phyloP scores from a whole-genome alignment of 2,329 filamentous ascomycete species.

The Torrubiellomyces zombiae region DNA sequence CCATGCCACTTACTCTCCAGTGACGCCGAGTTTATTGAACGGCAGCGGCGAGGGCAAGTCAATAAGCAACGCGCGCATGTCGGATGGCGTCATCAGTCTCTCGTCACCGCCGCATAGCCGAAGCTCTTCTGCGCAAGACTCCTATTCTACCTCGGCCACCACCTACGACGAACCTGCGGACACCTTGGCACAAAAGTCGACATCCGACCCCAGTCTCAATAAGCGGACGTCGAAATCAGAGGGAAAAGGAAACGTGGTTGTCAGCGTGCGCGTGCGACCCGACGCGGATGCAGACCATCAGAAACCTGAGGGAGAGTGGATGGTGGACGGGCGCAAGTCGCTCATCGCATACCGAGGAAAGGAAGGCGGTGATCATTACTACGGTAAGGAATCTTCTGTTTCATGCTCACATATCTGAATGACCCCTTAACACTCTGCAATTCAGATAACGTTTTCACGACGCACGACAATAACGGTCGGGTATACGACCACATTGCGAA shows the following conservation, averaged over 20 bases:
- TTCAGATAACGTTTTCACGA: slow-evolving; percentile 87
- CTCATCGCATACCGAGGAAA: slow-evolving; percentile 72
- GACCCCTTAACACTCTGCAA: too few relatives aligned
- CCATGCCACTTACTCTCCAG: slow-evolving; percentile 28
- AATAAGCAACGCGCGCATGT: slow-evolving; percentile 48
- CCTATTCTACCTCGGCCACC: slow-evolving; percentile 78
- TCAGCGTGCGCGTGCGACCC: slow-evolving; percentile 85
- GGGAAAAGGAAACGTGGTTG: slow-evolving; percentile 83
- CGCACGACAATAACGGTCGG: slow-evolving; percentile 81
- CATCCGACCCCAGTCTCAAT: slow-evolving; percentile 15
- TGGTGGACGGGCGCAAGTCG: slow-evolving; percentile 71
- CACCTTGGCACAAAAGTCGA: slow-evolving; percentile 17
- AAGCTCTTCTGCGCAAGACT: slow-evolving; percentile 82
- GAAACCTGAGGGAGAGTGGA: slow-evolving; percentile 67
- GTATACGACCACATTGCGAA: slow-evolving; percentile 94
- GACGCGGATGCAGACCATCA: slow-evolving; percentile 50
- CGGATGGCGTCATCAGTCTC: slow-evolving; percentile 59
- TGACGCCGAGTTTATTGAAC: slow-evolving; percentile 61
- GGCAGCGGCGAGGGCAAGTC: slow-evolving; percentile 63
- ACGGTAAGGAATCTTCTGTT: too few relatives aligned
- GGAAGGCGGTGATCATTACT: slow-evolving; percentile 83
- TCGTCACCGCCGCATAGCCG: slow-evolving; percentile 76
- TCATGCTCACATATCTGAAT: too few relatives aligned
- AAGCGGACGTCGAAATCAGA: slow-evolving; percentile 44
- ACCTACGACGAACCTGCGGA: slow-evolving; percentile 71